phyloP scores from a whole-genome alignment of 169 alveolate species.

The Cryptosporidium ubiquitum region DNA sequence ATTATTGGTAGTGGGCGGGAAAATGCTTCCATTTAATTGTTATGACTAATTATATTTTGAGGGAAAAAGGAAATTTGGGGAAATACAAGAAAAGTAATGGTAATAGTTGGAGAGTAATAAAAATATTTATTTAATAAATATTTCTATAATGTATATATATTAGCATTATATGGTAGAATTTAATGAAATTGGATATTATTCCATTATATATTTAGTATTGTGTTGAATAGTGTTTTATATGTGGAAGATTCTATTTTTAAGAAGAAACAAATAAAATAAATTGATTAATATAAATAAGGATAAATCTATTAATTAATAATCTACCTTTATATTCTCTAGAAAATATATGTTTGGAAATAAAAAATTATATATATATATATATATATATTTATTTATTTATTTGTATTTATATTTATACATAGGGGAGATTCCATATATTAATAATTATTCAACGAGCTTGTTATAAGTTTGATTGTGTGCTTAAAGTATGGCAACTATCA shows the following conservation, averaged over 20 bases:
- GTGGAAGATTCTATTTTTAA: background rate
- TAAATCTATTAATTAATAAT: background rate
- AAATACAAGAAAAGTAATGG: background rate
- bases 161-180: background rate
- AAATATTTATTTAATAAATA: background rate
- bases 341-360: background rate
- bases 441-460: background rate
- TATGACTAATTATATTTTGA: background rate
- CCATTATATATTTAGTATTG: background rate
- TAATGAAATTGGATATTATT: background rate
- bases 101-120: background rate
- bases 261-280: background rate
- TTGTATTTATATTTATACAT: no score
- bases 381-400: no score
- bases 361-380: no score
- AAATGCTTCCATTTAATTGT: background rate
- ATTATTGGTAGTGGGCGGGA: slow-evolving; percentile 19
- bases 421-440: background rate
- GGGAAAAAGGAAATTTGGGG: background rate
- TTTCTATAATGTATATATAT: background rate
- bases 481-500: slow-evolving; percentile 41
- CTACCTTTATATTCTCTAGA: background rate
- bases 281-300: no score
- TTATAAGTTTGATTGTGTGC: background rate
- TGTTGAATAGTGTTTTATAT: background rate